Evolutionary conservation across 257 asterid genomes (phyloP), one percentile per base, ranked within the genome.

Genomic region (Ilex asprella): DNA sequence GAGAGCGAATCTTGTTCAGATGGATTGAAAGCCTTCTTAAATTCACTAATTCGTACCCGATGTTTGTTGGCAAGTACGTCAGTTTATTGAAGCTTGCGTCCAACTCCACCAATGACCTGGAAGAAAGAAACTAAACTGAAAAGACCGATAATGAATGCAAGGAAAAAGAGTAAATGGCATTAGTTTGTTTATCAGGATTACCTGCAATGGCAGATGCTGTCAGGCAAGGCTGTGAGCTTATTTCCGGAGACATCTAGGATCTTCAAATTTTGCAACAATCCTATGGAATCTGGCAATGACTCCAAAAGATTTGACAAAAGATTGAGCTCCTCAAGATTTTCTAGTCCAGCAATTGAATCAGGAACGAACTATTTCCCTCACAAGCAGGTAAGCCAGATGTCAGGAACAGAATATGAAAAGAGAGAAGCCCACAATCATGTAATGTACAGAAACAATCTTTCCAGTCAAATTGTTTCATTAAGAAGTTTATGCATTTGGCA

Each of bases 141-240:
- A 58, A 56, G 7, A 14, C 51, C 29, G 14, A 39, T 44, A 60
- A 39, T 31, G 39, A 52, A 56, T 9, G 16, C 14, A 16, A 56
- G 14, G 54, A 43, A 56, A 16, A 15, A 14, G 31, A 35, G 7
- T 8, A 16, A 62, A 56, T 16, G 43, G 39, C 30, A 16, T 6
- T 31, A 31, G 61, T 41, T 51, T 30, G n/a, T 21, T 39, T 15
- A 16, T 21, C 55, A 32, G 16, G 27, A 61, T 59, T 75, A 85
- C 92, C 83, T 80, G 88, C 93, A 84, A 67, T 77, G 71, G 56
- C 77, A 80, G 60, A 87, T 79, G 68, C 84, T 87, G 39, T 80
- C 88, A 0, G 95, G 95, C 51, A 87, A 87, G 67, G 66, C 65
- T 43, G 49, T 81, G 16, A 87, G 81, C 61, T 82, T 80, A 57